Evolutionary conservation across 1,284 basidiomycete species (phyloP).

Genomic region (Pyrrhoderma lamaoense): DNA sequence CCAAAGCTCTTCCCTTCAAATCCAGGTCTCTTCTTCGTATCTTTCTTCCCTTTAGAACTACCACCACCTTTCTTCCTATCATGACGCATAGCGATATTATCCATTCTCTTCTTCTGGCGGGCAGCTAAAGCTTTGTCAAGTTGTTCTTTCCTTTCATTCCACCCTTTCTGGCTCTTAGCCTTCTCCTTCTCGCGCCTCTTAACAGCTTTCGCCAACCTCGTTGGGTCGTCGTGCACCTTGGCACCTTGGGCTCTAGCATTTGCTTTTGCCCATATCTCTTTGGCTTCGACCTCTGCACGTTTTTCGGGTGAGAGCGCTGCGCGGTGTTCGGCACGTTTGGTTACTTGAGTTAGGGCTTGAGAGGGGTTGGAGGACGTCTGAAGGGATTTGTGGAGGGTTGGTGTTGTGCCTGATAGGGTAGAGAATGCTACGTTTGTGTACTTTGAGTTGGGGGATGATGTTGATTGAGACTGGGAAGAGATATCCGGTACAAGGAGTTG

Average conservation of each 20-base stretch:
- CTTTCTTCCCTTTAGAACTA: conserved; percentile 51
- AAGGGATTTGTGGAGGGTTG: conserved; percentile 46
- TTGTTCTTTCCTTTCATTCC: conserved; percentile 81
- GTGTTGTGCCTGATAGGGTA: conserved; percentile 39
- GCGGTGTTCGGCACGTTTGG: conserved; percentile 66
- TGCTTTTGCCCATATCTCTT: conserved; percentile 82
- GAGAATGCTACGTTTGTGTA: conserved; percentile 69
- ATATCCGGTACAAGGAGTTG: conserved; percentile 66
- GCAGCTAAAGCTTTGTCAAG: conserved; percentile 67
- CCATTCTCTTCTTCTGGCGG: conserved; percentile 79
- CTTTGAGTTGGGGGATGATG: conserved; percentile 34
- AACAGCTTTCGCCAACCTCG: conserved; percentile 77
- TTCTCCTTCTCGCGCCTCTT: conserved; percentile 90
- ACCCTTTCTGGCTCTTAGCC: conserved; percentile 71
- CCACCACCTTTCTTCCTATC: conserved; percentile 62
- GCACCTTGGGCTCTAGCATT: conserved; percentile 77
- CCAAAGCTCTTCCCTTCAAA: conserved; percentile 78
- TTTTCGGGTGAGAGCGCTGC: conserved; percentile 71
- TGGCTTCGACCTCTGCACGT: conserved; percentile 68
- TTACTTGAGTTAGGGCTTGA: conserved; percentile 76
- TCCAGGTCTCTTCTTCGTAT: conserved; percentile 67
- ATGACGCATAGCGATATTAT: conserved; percentile 79
- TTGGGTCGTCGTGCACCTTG: conserved; percentile 82
- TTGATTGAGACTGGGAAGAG: conserved; percentile 24
- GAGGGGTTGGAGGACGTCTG: conserved; percentile 72